A percentile compares a stretch with the other conserved stretches of the same genome.
phyloP scores from a whole-genome alignment of 495 filamentous ascomycete species.

The Neurospora sp. region DNA sequence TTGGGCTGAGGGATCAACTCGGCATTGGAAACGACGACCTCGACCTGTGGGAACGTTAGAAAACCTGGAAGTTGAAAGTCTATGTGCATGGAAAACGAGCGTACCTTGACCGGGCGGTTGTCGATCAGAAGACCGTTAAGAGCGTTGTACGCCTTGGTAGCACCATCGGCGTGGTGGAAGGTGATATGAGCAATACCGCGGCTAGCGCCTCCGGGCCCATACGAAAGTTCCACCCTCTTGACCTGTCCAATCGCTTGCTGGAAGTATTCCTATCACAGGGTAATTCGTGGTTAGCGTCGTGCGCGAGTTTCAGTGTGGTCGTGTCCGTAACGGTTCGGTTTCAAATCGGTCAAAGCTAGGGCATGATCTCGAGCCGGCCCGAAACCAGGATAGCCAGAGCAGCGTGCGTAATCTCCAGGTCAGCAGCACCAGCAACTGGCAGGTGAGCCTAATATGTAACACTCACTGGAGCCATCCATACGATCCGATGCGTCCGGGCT shows the following conservation, averaged over 20 bases:
- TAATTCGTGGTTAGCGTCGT: constrained; percentile 27
- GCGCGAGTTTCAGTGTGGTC: constrained; percentile 3
- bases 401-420: constrained; percentile 16
- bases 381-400: constrained; percentile 26
- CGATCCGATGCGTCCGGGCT: constrained; percentile 4
- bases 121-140: constrained; percentile 85
- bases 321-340: constrained; percentile 1
- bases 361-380: constrained; percentile 2
- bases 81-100: background rate
- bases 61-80: background rate
- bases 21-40: constrained; percentile 73
- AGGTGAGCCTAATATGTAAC: constrained; percentile 14
- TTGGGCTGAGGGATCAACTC: constrained; percentile 56
- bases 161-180: constrained; percentile 68
- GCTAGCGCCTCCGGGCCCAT: constrained; percentile 84
- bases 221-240: constrained; percentile 78
- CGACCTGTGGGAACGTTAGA: constrained; percentile 49
- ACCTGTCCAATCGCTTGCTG: constrained; percentile 76
- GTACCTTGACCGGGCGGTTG: constrained; percentile 80
- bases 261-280: constrained; percentile 84
- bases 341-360: background rate
- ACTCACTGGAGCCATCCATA: constrained; percentile 9
- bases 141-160: constrained; percentile 67
- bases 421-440: constrained; percentile 19
- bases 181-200: constrained; percentile 65